Conservation (phyloP, 1,139 yeast species). For the Torulaspora pretoriensis region DNA sequence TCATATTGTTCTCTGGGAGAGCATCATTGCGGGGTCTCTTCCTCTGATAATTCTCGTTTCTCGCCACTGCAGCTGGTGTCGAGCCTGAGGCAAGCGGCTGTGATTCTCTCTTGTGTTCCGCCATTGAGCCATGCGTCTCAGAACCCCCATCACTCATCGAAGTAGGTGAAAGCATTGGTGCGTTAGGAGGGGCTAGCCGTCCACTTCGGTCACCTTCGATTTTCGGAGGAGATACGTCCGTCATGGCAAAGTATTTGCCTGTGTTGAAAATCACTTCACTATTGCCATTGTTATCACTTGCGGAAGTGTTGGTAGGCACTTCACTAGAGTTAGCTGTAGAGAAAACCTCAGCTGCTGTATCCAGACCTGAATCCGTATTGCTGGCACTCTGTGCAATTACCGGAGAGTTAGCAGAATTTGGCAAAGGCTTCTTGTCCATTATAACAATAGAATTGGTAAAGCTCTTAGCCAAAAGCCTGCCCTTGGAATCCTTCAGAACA, state of each 20-base stretch:
- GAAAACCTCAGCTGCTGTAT: slow-evolving; percentile 21
- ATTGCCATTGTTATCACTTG: slow-evolving; percentile 14
- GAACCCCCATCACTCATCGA: slow-evolving; percentile 67
- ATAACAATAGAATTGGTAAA: slow-evolving; percentile 75
- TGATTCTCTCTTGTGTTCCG: slow-evolving; percentile 23
- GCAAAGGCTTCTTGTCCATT: slow-evolving; percentile 71
- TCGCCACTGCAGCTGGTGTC: slow-evolving; percentile 18
- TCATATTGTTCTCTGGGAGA: slow-evolving; percentile 12
- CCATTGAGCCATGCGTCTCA: slow-evolving; percentile 46
- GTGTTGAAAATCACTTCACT: slow-evolving; percentile 4
- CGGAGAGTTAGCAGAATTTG: slow-evolving; percentile 19
- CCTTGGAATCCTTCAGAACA: slow-evolving; percentile 57
- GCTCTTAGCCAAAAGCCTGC: slow-evolving; percentile 65
- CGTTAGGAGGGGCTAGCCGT: slow-evolving; percentile 10
- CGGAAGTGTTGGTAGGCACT: slow-evolving; percentile 15
- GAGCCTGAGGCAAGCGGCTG: slow-evolving; percentile 13
- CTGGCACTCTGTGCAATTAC: slow-evolving; percentile 10
- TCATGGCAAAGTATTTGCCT: slow-evolving; percentile 12
- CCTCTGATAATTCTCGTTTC: slow-evolving; percentile 36
- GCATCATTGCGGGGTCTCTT: slow-evolving; percentile 38
- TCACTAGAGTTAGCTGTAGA: slow-evolving; percentile 18
- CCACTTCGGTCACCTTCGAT: slow-evolving; percentile 4
- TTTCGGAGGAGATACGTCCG: slow-evolving; percentile 11
- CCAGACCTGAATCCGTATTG: slow-evolving; percentile 21
- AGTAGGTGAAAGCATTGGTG: slow-evolving; percentile 48